Evolutionary conservation across 495 filamentous ascomycete species (phyloP).

Genomic region (Hypoxylon fuscum): DNA sequence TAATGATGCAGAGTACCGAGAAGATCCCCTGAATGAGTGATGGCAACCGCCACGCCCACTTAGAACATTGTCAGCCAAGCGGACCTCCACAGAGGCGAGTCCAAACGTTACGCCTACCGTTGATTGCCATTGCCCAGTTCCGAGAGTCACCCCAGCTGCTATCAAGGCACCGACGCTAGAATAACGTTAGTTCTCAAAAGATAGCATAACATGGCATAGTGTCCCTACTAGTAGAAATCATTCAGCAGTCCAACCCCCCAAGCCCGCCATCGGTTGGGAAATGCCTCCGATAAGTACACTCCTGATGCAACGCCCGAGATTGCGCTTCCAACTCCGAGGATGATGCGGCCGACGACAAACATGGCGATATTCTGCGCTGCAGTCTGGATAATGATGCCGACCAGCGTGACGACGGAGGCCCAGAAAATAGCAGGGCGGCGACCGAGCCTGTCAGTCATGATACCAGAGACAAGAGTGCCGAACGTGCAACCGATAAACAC

Average conservation of each 20-base stretch:
- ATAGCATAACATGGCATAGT: neutral
- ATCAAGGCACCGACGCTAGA: conserved; percentile 53
- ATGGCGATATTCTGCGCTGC: conserved; percentile 60
- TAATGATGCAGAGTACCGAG: conserved; percentile 60
- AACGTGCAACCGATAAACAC: conserved; percentile 57
- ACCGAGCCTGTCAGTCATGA: conserved; percentile 53
- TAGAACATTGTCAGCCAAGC: conserved; percentile 11
- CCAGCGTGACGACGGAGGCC: conserved; percentile 51
- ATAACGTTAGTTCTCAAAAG: neutral
- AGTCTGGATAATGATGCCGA: conserved; percentile 59
- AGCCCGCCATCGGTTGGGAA: conserved; percentile 53
- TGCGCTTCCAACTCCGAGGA: conserved; percentile 55
- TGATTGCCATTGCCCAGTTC: conserved; percentile 57
- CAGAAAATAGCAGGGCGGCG: conserved; percentile 58
- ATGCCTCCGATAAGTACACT: conserved; percentile 56
- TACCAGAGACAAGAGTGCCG: conserved; percentile 49
- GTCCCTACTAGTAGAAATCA: conserved; percentile 60
- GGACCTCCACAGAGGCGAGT: too few species aligned
- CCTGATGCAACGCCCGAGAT: conserved; percentile 51
- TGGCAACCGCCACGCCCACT: conserved; percentile 64
- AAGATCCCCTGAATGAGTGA: conserved; percentile 65
- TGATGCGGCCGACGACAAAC: conserved; percentile 55
- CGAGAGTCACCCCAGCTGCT: conserved; percentile 62
- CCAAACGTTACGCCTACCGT: conserved; percentile 42
- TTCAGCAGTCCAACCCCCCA: conserved; percentile 59